Base-by-base conservation (phyloP, 495 filamentous ascomycete species). In the Cercophora sp. region DNA sequence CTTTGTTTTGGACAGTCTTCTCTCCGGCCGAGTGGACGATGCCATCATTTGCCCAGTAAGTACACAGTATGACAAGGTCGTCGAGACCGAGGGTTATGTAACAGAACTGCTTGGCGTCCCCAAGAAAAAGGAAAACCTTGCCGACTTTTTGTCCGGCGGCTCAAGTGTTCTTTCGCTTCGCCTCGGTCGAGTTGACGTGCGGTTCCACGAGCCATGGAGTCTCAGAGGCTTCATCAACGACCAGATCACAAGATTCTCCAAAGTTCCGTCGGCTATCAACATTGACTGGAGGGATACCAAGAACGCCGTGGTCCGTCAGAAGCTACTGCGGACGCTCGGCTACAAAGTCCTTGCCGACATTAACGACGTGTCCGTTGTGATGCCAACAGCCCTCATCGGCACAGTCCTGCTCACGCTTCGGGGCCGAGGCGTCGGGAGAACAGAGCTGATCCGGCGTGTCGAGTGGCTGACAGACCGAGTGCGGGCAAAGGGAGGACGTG, bases 51-150 rank as follows among this genome's bases (percentile, higher is more conserved):
- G 90, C 59, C 92, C 92, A 2, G 93, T 98, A 24, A 92, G 87
- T 65, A 96, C 90, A 1, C 93, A 97, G 61, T 98, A 98, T 64
- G 93, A 98, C 77, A 98, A 96, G 60, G 93, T 98, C 42, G 88
- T 98, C 41, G 93, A 98, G 67, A 96, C 91, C 6, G 92, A 96
- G 60, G 93, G 89, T 15, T 98, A 97, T 63, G 91, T 96, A 44
- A 90, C 83, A 46, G 93, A 97, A 66, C 82, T 98, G 3, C 77
- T 98, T 3, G 93, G 93, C 19, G 84, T 93, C 36, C 93, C 93
- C 0, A 97, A 98, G 64, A 86, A 85, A 49, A 93, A 96, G 67
- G 93, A 98, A 63, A 96, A 94, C 56, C 69, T 98, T 46, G 80
- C 82, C 43, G 88, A 93, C 61, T 91, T 98, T 59, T 70, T 98